These are phyloP conservation scores for Parasarocladium wereldwijsianum DNA, from an alignment of 2,329 filamentous ascomycete genomes.

Conservation along the genomic window DNA sequence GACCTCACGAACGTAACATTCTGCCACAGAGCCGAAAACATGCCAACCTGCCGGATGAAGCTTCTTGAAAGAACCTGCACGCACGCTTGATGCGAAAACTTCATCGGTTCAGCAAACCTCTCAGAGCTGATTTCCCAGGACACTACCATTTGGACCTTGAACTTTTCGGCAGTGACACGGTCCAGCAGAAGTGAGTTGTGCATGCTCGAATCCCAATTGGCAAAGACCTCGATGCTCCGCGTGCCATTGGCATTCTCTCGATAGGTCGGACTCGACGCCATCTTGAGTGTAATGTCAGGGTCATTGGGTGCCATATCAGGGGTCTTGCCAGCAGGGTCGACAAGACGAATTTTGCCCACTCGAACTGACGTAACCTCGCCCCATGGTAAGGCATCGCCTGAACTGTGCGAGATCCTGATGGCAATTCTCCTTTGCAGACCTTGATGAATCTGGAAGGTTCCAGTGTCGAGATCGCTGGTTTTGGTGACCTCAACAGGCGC, in stretches of 20 bases:
- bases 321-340: conserved; percentile 75
- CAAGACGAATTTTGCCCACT: conserved; percentile 66
- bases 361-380: conserved; percentile 64
- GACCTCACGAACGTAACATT: conserved; percentile 76
- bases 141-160: conserved; percentile 76
- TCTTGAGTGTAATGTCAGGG: conserved; percentile 61
- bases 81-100: conserved; percentile 66
- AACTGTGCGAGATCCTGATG: conserved; percentile 81
- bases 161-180: conserved; percentile 81
- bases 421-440: conserved; percentile 80
- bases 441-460: conserved; percentile 89
- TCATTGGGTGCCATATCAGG: conserved; percentile 61
- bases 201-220: conserved; percentile 91
- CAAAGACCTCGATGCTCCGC: conserved; percentile 69
- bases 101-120: conserved; percentile 76
- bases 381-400: conserved; percentile 79
- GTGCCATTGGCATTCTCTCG: conserved; percentile 84
- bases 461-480: conserved; percentile 66
- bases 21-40: conserved; percentile 80
- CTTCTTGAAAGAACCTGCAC: conserved; percentile 73
- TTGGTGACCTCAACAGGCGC: conserved; percentile 87
- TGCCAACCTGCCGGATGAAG: conserved; percentile 72
- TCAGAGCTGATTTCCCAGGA: conserved; percentile 75
- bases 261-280: conserved; percentile 64
- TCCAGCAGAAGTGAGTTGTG: conserved; percentile 91